phyloP scores from a whole-genome alignment of 2,329 filamentous ascomycete genomes.

The Dendrostoma leiphaemia region DNA sequence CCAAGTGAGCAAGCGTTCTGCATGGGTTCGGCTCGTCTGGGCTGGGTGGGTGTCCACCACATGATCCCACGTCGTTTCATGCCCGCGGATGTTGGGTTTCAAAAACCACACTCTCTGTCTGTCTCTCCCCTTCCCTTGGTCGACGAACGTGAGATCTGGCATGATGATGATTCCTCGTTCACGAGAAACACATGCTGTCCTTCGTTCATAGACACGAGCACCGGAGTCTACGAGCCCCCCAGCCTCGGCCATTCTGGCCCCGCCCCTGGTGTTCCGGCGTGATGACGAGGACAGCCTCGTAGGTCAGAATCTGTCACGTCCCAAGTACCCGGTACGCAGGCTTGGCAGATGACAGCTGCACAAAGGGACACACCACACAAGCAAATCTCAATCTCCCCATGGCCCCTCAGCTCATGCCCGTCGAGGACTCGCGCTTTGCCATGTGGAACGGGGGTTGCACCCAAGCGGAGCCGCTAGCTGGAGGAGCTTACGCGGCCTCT shows the following conservation, averaged over 20 bases:
- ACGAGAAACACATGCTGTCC: too few relatives aligned
- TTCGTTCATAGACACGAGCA: too few relatives aligned
- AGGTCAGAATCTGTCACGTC: too few relatives aligned
- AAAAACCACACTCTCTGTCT: too few relatives aligned
- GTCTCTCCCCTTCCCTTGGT: too few relatives aligned
- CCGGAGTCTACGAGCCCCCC: too few relatives aligned
- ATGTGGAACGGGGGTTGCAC: conserved; percentile 16
- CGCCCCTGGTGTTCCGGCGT: not conserved
- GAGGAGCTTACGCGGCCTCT: conserved; percentile 19
- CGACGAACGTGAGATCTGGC: not conserved
- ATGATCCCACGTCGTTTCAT: conserved; percentile 12
- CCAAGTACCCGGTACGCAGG: not conserved
- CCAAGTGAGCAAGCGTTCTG: conserved; percentile 7
- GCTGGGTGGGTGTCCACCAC: not conserved
- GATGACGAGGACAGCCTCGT: not conserved
- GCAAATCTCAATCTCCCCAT: conserved; percentile 9
- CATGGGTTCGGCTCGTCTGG: not conserved
- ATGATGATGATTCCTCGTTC: too few relatives aligned
- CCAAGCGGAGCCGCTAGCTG: conserved; percentile 18
- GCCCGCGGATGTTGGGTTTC: conserved; percentile 1
- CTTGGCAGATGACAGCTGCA: not conserved
- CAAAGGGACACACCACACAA: too few relatives aligned
- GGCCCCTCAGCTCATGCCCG: not conserved
- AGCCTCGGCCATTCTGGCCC: too few relatives aligned
- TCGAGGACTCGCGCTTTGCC: conserved; percentile 6